A percentile compares a stretch with the other conserved stretches of the same genome.
These are phyloP conservation scores for Obba rivulosa DNA, from an alignment of 768 basidiomycete genomes.

Conservation along the genomic window DNA sequence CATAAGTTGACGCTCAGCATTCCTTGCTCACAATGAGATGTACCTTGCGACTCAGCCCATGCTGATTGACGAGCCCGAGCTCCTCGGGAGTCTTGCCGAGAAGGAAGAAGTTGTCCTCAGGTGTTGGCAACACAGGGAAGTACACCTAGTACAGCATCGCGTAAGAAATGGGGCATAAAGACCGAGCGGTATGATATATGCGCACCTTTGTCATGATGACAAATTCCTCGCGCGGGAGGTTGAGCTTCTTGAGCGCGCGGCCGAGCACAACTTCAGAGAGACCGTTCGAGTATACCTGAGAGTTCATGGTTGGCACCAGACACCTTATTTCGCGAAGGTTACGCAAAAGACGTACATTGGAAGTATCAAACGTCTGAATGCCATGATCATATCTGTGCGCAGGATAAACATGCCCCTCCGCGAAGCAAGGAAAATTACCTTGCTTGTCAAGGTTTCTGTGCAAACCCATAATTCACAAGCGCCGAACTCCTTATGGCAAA, in stretches of 20 bases:
- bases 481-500: too few species aligned
- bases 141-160: constrained; percentile 11
- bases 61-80: constrained; percentile 42
- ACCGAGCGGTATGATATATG: neutral
- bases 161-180: too few species aligned
- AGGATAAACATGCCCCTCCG: too few species aligned
- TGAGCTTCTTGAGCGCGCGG: constrained; percentile 38
- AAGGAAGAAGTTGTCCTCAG: constrained; percentile 4
- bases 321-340: neutral
- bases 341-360: constrained; percentile 19
- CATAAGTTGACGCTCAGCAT: too few species aligned
- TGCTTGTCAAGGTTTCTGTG: too few species aligned
- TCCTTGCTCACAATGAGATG: neutral
- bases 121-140: constrained; percentile 7
- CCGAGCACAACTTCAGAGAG: constrained; percentile 39
- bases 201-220: constrained; percentile 46
- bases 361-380: constrained; percentile 36
- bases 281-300: constrained; percentile 33
- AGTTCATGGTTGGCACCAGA: neutral
- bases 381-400: constrained; percentile 33
- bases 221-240: constrained; percentile 41
- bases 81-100: constrained; percentile 20
- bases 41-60: constrained; percentile 41
- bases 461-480: too few species aligned
- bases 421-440: too few species aligned